Percentiles rank a stretch among this genome's conserved stretches.
These are phyloP conservation scores for Diaporthe ilicicola DNA, from an alignment of 2,329 filamentous ascomycete genomes.

Conservation along the genomic window DNA sequence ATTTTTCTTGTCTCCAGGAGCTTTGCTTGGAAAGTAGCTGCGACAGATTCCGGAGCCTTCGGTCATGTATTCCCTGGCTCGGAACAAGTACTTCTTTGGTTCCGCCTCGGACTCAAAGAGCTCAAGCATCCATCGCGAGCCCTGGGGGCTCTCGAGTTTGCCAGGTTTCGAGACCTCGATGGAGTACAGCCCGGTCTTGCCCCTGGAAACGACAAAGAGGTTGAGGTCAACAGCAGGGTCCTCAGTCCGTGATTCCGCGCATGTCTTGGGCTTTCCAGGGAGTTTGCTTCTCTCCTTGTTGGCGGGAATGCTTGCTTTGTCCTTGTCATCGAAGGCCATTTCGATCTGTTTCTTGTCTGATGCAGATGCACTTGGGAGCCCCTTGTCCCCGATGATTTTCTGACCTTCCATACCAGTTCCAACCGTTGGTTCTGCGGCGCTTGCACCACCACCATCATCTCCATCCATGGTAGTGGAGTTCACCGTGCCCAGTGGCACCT, in stretches of 20 bases:
- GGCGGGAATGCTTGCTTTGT: not conserved
- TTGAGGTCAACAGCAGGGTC: conserved; percentile 41
- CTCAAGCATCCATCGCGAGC: conserved; percentile 51
- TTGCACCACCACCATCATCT: not conserved
- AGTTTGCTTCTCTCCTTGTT: not conserved
- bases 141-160: conserved; percentile 34
- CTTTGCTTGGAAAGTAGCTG: conserved; percentile 49
- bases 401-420: not conserved
- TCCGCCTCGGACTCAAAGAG: conserved; percentile 71
- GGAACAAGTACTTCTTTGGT: conserved; percentile 69
- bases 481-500: not conserved
- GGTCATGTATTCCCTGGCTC: conserved; percentile 58
- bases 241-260: too few species aligned
- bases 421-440: not conserved
- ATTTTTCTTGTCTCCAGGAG: conserved; percentile 47
- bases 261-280: too few species aligned
- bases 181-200: conserved; percentile 71
- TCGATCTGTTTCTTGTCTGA: not conserved
- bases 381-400: not conserved
- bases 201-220: conserved; percentile 71
- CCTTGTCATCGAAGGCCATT: not conserved
- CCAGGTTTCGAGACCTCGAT: conserved; percentile 57
- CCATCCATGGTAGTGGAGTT: not conserved
- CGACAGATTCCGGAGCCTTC: conserved; percentile 45
- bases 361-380: too few species aligned